Evolutionary conservation across 2,329 filamentous ascomycete genomes (phyloP).

Genomic region (Thelonectria rubi): DNA sequence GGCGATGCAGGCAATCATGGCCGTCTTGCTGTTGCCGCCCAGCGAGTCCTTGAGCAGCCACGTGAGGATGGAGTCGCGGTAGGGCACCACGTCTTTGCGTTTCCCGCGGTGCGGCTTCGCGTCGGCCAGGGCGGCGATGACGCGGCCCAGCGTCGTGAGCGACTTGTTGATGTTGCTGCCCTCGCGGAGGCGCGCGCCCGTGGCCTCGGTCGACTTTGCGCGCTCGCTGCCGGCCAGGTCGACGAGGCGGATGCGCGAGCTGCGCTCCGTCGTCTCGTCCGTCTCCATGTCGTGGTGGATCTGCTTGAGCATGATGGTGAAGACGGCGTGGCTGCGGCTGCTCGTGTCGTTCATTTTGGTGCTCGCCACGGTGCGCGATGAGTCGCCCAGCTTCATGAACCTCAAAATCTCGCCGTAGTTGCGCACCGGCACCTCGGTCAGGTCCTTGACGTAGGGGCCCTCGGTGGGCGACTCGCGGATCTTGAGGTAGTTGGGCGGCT

Average conservation of each 20-base stretch:
- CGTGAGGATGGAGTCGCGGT: constrained; percentile 84
- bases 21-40: constrained; percentile 96
- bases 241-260: constrained; percentile 91
- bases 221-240: constrained; percentile 95
- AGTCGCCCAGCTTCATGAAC: constrained; percentile 89
- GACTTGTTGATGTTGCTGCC: constrained; percentile 99
- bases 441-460: constrained; percentile 94
- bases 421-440: constrained; percentile 92
- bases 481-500: constrained; percentile 90
- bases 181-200: constrained; percentile 87
- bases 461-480: constrained; percentile 95
- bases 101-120: constrained; percentile 69
- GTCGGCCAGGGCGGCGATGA: constrained; percentile 89
- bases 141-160: constrained; percentile 90
- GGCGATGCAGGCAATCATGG: constrained; percentile 98
- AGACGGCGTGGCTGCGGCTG: constrained; percentile 94
- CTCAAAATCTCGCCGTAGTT: constrained; percentile 87
- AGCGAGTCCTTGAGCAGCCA: constrained; percentile 96
- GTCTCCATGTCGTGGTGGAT: constrained; percentile 97
- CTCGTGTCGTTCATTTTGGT: constrained; percentile 99
- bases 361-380: constrained; percentile 86
- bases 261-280: constrained; percentile 96
- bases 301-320: constrained; percentile 97
- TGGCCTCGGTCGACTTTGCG: constrained; percentile 94
- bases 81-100: constrained; percentile 77